Evolutionary conservation across 192 early-diverging fungal species (phyloP).

Genomic region (Coemansia sp.): DNA sequence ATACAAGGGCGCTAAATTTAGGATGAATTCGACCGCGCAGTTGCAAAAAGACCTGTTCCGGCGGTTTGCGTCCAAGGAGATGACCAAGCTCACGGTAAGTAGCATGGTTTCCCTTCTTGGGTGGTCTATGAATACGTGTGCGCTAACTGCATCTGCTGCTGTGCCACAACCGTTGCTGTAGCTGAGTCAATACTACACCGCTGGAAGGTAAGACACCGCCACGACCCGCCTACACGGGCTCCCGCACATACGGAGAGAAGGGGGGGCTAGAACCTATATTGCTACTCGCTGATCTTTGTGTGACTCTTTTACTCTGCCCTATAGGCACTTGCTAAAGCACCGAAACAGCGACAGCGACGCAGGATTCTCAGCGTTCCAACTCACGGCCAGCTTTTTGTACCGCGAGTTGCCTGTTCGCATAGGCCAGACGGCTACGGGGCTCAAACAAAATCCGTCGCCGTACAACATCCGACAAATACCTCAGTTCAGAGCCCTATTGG

Average conservation of each 20-base stretch:
- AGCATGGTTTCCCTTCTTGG: no score
- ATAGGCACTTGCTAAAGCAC: constrained; percentile 47
- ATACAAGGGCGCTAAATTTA: not conserved
- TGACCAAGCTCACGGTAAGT: constrained; percentile 51
- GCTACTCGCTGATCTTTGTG: constrained; percentile 2
- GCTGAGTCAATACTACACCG: constrained; percentile 51
- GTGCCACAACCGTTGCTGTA: constrained; percentile 8
- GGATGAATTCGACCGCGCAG: constrained; percentile 13
- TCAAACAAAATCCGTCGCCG: constrained; percentile 48
- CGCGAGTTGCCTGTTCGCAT: constrained; percentile 60
- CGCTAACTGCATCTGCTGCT: not conserved
- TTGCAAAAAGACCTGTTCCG: constrained; percentile 31
- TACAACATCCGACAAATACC: constrained; percentile 47
- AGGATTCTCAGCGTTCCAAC: constrained; percentile 39
- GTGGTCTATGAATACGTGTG: not conserved
- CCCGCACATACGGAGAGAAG: not conserved
- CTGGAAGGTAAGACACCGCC: constrained; percentile 31
- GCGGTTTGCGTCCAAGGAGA: constrained; percentile 50
- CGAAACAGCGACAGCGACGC: constrained; percentile 39
- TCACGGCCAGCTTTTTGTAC: constrained; percentile 57
- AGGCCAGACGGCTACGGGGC: constrained; percentile 54
- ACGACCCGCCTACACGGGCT: no score
- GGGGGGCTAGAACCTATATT: not conserved
- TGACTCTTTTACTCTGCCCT: not conserved
- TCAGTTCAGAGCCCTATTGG: constrained; percentile 51